These are phyloP conservation scores for Cercophora samala DNA, from an alignment of 495 filamentous ascomycete species.

Conservation along the genomic window DNA sequence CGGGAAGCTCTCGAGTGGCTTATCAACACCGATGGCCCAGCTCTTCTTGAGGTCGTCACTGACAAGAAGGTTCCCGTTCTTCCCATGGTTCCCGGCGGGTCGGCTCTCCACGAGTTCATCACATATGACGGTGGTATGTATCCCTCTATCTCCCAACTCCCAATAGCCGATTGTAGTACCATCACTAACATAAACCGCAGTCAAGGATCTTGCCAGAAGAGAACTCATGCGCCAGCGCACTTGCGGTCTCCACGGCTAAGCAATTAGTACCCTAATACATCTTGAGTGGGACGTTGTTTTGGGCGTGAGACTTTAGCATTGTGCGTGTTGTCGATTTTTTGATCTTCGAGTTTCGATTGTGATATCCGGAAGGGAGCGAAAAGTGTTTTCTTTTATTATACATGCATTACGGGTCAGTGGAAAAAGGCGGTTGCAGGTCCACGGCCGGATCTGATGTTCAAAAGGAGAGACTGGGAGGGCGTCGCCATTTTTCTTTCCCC, in stretches of 20 bases:
- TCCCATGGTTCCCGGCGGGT: conserved; percentile 91
- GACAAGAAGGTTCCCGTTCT: conserved; percentile 96
- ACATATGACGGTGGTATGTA: conserved; percentile 76
- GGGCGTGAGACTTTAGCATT: conserved; percentile 15
- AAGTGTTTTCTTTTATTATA: conserved; percentile 12
- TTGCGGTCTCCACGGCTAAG: conserved; percentile 49
- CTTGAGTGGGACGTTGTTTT: not conserved
- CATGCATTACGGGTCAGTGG: conserved; percentile 21
- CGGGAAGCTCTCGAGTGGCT: conserved; percentile 81
- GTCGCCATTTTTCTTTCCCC: conserved; percentile 6
- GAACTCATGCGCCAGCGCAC: conserved; percentile 68
- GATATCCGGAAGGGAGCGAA: conserved; percentile 12
- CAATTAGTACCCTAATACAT: not conserved
- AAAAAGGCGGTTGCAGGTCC: conserved; percentile 21
- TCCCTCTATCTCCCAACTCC: not conserved
- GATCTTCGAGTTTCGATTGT: not conserved
- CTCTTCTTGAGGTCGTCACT: conserved; percentile 61
- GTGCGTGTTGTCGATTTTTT: not conserved
- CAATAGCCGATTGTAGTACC: not conserved
- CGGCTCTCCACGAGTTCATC: conserved; percentile 87
- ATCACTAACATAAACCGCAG: conserved; percentile 47
- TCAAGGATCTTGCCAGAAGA: conserved; percentile 70
- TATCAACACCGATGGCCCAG: conserved; percentile 75
- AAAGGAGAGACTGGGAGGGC: conserved; percentile 9
- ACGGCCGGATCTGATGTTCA: conserved; percentile 18